A percentile compares a stretch with the other conserved stretches of the same genome.
Evolutionary conservation across 495 filamentous ascomycete genomes (phyloP).

Genomic region (Penicillium longicatenatum): DNA sequence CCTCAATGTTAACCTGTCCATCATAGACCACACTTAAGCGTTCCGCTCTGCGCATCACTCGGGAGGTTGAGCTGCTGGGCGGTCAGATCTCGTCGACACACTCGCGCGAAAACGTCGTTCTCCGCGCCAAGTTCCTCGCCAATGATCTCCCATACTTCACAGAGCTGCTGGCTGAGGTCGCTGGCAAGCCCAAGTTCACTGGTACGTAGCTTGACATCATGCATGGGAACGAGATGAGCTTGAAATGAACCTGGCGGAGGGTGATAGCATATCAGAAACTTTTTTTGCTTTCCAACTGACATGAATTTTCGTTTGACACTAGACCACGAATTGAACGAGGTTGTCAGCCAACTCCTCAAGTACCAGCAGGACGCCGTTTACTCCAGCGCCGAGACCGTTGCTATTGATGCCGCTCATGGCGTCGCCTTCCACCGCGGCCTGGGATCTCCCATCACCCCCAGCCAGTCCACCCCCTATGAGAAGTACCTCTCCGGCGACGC

Average conservation of each 20-base stretch:
- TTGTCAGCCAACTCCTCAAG: slow-evolving; percentile 72
- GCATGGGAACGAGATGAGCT: background rate
- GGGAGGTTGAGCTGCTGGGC: slow-evolving; percentile 93
- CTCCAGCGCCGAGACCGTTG: slow-evolving; percentile 66
- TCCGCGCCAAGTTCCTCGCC: slow-evolving; percentile 91
- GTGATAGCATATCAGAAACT: background rate
- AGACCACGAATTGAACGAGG: slow-evolving; percentile 89
- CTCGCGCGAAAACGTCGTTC: slow-evolving; percentile 87
- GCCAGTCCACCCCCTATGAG: slow-evolving; percentile 64
- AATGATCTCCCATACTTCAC: slow-evolving; percentile 97
- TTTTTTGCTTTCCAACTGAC: slow-evolving; percentile 11
- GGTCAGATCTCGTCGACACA: slow-evolving; percentile 81
- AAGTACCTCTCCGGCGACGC: slow-evolving; percentile 75
- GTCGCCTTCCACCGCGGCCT: slow-evolving; percentile 95
- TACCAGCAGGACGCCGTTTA: slow-evolving; percentile 68
- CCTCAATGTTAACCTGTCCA: slow-evolving; percentile 8
- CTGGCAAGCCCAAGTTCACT: slow-evolving; percentile 80
- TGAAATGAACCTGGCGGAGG: background rate
- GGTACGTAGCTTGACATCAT: slow-evolving; percentile 52
- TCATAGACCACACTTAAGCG: slow-evolving; percentile 80
- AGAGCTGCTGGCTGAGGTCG: slow-evolving; percentile 90
- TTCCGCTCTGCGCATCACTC: slow-evolving; percentile 84
- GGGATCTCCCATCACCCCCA: slow-evolving; percentile 71
- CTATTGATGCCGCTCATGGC: slow-evolving; percentile 81
- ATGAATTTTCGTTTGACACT: slow-evolving; percentile 14